These are phyloP conservation scores for Canavalia gladiata DNA, from an alignment of 306 rosid species.

Conservation along the genomic window DNA sequence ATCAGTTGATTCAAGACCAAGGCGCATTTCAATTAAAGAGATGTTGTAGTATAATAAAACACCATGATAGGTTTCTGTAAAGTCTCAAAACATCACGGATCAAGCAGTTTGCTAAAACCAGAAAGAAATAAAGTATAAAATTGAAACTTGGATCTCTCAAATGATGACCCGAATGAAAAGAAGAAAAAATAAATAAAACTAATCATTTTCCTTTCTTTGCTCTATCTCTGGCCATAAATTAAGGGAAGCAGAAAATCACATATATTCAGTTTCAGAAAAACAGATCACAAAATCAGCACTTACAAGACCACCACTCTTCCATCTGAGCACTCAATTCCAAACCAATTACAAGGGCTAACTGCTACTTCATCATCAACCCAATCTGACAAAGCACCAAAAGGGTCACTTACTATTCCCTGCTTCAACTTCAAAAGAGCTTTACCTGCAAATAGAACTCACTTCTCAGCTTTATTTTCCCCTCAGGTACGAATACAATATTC, in stretches of 20 bases:
- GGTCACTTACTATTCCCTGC: constrained; percentile 74
- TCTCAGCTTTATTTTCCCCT: constrained; percentile 33
- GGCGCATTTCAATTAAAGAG: constrained; percentile 14
- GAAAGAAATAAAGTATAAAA: background rate
- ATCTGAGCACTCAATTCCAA: constrained; percentile 84
- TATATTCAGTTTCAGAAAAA: background rate
- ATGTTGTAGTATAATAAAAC: background rate
- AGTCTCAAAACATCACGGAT: constrained; percentile 4
- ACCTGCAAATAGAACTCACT: constrained; percentile 63
- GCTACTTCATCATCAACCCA: constrained; percentile 75
- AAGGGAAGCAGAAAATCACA: constrained; percentile 15
- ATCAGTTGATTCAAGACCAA: constrained; percentile 26
- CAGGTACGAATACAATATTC: constrained; percentile 30
- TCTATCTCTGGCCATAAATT: constrained; percentile 32
- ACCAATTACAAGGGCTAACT: constrained; percentile 77
- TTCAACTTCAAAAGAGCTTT: constrained; percentile 80
- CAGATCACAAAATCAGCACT: constrained; percentile 55
- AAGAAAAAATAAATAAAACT: background rate
- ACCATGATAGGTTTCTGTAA: background rate
- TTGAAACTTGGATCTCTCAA: constrained; percentile 19
- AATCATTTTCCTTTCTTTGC: background rate
- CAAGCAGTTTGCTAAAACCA: background rate
- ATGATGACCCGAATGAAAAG: constrained; percentile 13
- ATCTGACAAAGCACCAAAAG: constrained; percentile 75
- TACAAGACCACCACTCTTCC: constrained; percentile 78